These are phyloP conservation scores for Solanum paucissectum DNA, from an alignment of 257 asterid genomes.

Conservation along the genomic window DNA sequence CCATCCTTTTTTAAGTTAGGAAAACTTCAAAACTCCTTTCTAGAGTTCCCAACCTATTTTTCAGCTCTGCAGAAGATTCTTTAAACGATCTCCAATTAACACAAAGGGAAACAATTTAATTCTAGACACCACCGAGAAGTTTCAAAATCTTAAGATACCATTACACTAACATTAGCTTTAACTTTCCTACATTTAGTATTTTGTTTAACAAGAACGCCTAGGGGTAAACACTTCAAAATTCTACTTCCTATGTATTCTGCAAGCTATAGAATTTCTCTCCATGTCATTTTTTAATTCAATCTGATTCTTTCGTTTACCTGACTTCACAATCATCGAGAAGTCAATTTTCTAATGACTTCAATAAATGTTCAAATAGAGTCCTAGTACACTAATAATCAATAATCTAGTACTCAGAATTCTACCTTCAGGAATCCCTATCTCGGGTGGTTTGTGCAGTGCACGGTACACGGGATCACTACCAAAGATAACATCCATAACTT, in stretches of 20 bases:
- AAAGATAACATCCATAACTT: conserved; percentile 74
- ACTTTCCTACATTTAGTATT: neutral
- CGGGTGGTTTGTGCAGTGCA: conserved; percentile 78
- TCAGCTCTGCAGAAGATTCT: neutral
- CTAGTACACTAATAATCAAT: neutral
- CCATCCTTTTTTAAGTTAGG: neutral
- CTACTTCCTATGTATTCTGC: neutral
- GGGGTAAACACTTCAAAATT: neutral
- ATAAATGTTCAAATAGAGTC: neutral
- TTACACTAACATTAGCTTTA: neutral
- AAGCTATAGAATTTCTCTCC: neutral
- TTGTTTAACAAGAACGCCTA: neutral
- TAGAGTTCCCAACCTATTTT: neutral
- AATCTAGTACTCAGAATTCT: conserved; percentile 7
- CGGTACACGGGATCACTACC: conserved; percentile 91
- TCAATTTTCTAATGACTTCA: neutral
- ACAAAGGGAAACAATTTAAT: neutral
- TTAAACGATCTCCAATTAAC: neutral
- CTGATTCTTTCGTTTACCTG: neutral
- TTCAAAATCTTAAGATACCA: neutral
- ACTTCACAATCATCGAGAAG: neutral
- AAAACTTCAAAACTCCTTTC: neutral
- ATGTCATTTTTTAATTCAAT: neutral
- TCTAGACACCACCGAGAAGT: neutral
- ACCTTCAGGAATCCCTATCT: conserved; percentile 60